A percentile compares a stretch with the other conserved stretches of the same genome.
Conservation (phyloP, 2,329 filamentous ascomycete genomes). For the Colletotrichum shisoi region DNA sequence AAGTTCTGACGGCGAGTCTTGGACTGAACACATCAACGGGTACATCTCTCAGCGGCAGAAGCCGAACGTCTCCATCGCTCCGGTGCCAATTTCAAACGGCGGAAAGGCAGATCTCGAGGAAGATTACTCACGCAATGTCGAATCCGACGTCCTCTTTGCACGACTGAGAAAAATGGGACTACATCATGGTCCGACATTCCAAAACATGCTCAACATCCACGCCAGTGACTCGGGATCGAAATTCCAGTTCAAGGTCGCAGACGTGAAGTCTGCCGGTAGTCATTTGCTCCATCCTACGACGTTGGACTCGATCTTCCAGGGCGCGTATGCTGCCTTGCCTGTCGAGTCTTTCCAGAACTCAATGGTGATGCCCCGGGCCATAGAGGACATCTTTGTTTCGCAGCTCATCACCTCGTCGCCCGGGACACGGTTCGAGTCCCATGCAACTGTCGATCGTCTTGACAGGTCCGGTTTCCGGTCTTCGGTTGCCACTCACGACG, state of each 20-base stretch:
- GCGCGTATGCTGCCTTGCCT: slow-evolving; percentile 14
- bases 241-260: slow-evolving; percentile 62
- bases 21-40: slow-evolving; percentile 24
- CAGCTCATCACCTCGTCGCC: neutral
- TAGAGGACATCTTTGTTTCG: slow-evolving; percentile 50
- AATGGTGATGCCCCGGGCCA: slow-evolving; percentile 25
- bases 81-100: slow-evolving; percentile 39
- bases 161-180: slow-evolving; percentile 41
- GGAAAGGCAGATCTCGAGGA: slow-evolving; percentile 46
- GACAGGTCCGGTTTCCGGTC: slow-evolving; percentile 20
- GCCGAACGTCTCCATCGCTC: slow-evolving; percentile 41
- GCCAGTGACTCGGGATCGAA: slow-evolving; percentile 52
- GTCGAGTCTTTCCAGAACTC: neutral
- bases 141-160: slow-evolving; percentile 60
- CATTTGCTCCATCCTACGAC: slow-evolving; percentile 46
- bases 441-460: slow-evolving; percentile 5
- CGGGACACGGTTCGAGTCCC: neutral
- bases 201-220: slow-evolving; percentile 13
- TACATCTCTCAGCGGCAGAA: slow-evolving; percentile 5
- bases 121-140: neutral
- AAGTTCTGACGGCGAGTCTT: slow-evolving; percentile 53
- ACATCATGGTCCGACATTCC: slow-evolving; percentile 20
- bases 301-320: slow-evolving; percentile 28
- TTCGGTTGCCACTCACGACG: neutral
- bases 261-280: slow-evolving; percentile 51